Base-by-base conservation (phyloP, 768 basidiomycete genomes). In the Tylopilus plumbeoviolaceoides region DNA sequence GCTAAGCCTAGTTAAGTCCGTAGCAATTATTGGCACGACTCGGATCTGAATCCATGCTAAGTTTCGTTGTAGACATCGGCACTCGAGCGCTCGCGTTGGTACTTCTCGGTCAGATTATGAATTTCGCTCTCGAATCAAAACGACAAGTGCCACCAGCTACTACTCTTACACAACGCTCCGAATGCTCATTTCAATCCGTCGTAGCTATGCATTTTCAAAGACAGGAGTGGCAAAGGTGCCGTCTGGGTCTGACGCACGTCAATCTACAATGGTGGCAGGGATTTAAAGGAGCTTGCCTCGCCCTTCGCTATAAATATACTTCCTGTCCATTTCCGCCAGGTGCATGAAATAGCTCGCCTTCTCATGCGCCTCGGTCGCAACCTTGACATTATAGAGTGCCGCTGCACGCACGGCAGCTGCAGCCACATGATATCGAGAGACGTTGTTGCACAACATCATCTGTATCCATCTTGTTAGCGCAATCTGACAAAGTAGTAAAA, bases 361-460 rank as follows among this genome's bases (percentile, higher is more conserved):
- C 60, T 78, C 74, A 54, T 89, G 86, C 8, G 84, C 78, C 55
- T 72, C 74, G 11, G 80, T 75, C 7, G 83, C 77, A 3, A 87
- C 78, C 42, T 72, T 73, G 20, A 75, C 60, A 59, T 88, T 88
- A 48, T 69, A 62, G 28, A 59, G 56, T 7, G 83, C 78, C 10
- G 77, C 84, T 30, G 78, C 78, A 12, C 77, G 76, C 31, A 89
- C 73, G 10, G 85, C 87, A 12, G 74, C 75, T 5, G 78, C 70
- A 30, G 86, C 87, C 36, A 88, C 76, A 49, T 84, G 72, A 65
- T 81, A 89, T 35, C 87, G 77, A 2, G 23, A 23, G 23, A 23
- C 23, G 47, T 73, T 70, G 66, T 89, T 89, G 64, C 77, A 77
- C 17, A 88, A 66, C 86, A 88, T 84, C 87, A 89, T 89, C 82